Conservation (phyloP, 139 green algal species). For the Chlorokybus atmophyticus region DNA sequence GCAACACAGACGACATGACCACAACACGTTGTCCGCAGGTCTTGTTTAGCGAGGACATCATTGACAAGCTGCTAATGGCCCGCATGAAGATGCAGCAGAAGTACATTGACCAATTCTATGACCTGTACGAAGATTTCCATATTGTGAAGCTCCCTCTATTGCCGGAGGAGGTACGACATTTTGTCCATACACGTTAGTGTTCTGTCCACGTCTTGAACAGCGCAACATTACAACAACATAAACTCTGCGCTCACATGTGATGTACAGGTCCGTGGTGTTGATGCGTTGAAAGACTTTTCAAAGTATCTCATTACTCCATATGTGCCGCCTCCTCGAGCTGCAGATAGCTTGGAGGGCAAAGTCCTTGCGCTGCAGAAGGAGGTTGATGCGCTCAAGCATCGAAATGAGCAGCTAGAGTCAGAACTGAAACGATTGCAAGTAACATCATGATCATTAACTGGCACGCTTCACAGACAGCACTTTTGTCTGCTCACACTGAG, state of each 20-base stretch:
- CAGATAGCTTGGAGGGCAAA: neutral
- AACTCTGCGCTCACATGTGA: no score
- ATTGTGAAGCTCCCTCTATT: conserved; percentile 60
- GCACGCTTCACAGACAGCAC: no score
- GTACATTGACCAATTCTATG: conserved; percentile 70
- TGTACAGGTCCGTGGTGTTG: conserved; percentile 35
- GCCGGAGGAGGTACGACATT: conserved; percentile 57
- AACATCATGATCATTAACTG: no score
- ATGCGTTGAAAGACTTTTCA: conserved; percentile 52
- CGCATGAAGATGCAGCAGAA: conserved; percentile 86
- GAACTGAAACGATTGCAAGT: no score
- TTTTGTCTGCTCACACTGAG: no score
- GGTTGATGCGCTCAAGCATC: neutral
- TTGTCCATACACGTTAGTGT: neutral
- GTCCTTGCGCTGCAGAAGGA: neutral
- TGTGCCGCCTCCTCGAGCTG: neutral
- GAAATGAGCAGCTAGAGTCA: no score
- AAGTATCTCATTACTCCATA: neutral
- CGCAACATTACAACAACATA: no score
- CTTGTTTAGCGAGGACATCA: no score
- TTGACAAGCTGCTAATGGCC: conserved; percentile 55
- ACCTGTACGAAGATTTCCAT: conserved; percentile 86
- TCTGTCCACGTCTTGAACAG: no score
- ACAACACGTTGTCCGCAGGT: no score
- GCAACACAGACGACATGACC: no score